Evolutionary conservation across 1,139 yeast species (phyloP).

Genomic region (Sugiyamaella castrensis): DNA sequence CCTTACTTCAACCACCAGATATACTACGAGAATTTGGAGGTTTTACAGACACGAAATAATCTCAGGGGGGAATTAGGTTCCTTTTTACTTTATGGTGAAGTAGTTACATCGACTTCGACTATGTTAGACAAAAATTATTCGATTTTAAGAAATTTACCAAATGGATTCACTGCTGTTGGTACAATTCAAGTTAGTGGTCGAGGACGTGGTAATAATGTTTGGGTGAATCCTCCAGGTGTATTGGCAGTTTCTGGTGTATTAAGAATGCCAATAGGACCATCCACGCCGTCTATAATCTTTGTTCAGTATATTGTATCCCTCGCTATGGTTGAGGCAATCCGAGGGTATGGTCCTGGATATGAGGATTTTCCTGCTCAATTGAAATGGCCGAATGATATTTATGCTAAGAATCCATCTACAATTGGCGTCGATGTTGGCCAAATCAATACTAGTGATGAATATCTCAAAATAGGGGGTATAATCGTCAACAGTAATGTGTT

Average conservation of each 20-base stretch:
- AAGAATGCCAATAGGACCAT: constrained; percentile 48
- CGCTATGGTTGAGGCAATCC: constrained; percentile 77
- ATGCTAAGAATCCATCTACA: constrained; percentile 57
- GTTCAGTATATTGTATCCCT: constrained; percentile 82
- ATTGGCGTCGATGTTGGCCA: constrained; percentile 18
- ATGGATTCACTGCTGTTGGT: constrained; percentile 71
- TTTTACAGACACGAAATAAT: constrained; percentile 30
- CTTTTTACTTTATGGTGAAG: constrained; percentile 73
- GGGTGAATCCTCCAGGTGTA: constrained; percentile 95
- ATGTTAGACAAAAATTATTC: constrained; percentile 69
- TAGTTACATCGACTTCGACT: constrained; percentile 81
- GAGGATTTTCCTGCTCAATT: constrained; percentile 73
- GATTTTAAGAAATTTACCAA: constrained; percentile 58
- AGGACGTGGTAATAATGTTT: constrained; percentile 91
- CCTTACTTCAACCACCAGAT: constrained; percentile 67
- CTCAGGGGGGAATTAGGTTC: constrained; percentile 51
- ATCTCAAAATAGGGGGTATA: constrained; percentile 79
- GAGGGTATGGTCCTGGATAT: constrained; percentile 63
- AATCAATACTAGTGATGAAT: constrained; percentile 47
- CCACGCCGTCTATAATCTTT: constrained; percentile 52
- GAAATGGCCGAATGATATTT: constrained; percentile 98
- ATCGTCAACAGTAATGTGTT: constrained; percentile 74
- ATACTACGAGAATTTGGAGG: constrained; percentile 51
- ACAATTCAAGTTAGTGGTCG: constrained; percentile 86
- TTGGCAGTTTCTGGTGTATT: constrained; percentile 75